Conservation (phyloP, 345 rosid genomes). For the Salix dunnii region DNA sequence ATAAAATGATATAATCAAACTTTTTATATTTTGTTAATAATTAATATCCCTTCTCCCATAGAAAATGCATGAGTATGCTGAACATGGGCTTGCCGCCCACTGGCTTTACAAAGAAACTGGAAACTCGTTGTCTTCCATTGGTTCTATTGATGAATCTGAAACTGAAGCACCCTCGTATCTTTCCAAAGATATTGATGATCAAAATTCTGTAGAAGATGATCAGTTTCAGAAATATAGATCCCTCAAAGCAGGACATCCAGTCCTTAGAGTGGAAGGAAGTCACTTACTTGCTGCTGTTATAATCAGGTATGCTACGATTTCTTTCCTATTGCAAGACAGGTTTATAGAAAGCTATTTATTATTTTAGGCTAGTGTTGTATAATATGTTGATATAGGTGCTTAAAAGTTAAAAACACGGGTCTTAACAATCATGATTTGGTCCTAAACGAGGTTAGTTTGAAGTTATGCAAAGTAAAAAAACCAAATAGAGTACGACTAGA, state of each 20-base stretch:
- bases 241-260: slow-evolving; percentile 66
- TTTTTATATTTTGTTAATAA: too few relatives aligned
- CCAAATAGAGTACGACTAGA: too few relatives aligned
- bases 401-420: neutral
- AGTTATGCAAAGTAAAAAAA: too few relatives aligned
- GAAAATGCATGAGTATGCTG: slow-evolving; percentile 81
- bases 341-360: too few relatives aligned
- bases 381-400: too few relatives aligned
- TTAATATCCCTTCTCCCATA: slow-evolving; percentile 11
- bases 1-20: too few relatives aligned
- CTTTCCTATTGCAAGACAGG: neutral
- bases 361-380: too few relatives aligned
- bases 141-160: slow-evolving; percentile 44
- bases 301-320: slow-evolving; percentile 34
- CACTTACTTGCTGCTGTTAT: slow-evolving; percentile 73
- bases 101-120: slow-evolving; percentile 79
- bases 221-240: slow-evolving; percentile 47
- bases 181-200: slow-evolving; percentile 37
- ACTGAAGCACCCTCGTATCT: slow-evolving; percentile 35
- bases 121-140: slow-evolving; percentile 33
- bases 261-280: slow-evolving; percentile 68
- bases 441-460: too few relatives aligned
- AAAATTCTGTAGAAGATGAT: slow-evolving; percentile 31
- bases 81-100: slow-evolving; percentile 83
- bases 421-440: too few relatives aligned